phyloP scores from a whole-genome alignment of 2,329 filamentous ascomycete species.

The Aspergillus sp. region DNA sequence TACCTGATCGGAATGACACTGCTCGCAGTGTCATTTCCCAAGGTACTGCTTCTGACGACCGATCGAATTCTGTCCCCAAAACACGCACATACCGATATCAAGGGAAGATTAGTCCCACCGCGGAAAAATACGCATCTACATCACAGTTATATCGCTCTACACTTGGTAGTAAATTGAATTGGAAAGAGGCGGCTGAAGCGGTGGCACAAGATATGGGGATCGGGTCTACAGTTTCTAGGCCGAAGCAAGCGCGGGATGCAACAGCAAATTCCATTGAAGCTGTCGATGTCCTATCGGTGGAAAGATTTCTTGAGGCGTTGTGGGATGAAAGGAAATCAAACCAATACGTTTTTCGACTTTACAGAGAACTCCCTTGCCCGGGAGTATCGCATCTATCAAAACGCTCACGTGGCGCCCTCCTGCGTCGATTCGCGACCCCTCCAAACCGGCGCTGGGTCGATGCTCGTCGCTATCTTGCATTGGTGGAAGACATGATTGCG shows the following conservation, averaged over 20 bases:
- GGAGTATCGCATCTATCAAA: constrained; percentile 48
- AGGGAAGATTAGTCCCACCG: constrained; percentile 8
- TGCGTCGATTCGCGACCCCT: constrained; percentile 63
- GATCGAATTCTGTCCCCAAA: neutral
- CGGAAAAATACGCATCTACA: constrained; percentile 15
- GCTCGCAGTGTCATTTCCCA: neutral
- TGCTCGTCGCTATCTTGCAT: constrained; percentile 73
- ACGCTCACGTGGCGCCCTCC: constrained; percentile 55
- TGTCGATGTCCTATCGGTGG: constrained; percentile 31
- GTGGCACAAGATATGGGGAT: constrained; percentile 15
- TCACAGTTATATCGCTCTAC: constrained; percentile 19
- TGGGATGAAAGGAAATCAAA: constrained; percentile 41
- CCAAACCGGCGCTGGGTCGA: constrained; percentile 39
- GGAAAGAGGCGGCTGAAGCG: constrained; percentile 34
- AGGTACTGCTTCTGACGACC: neutral
- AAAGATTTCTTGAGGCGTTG: constrained; percentile 39
- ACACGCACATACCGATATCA: neutral
- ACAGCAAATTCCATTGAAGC: constrained; percentile 11
- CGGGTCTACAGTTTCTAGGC: too few relatives aligned
- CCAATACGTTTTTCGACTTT: constrained; percentile 49
- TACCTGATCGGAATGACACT: neutral
- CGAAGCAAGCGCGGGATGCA: too few relatives aligned
- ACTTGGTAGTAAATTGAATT: constrained; percentile 16
- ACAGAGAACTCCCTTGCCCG: constrained; percentile 49
- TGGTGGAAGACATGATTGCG: constrained; percentile 77